Evolutionary conservation across 805 yeast genomes (phyloP).

Genomic region (Monosporozyma aerobia): DNA sequence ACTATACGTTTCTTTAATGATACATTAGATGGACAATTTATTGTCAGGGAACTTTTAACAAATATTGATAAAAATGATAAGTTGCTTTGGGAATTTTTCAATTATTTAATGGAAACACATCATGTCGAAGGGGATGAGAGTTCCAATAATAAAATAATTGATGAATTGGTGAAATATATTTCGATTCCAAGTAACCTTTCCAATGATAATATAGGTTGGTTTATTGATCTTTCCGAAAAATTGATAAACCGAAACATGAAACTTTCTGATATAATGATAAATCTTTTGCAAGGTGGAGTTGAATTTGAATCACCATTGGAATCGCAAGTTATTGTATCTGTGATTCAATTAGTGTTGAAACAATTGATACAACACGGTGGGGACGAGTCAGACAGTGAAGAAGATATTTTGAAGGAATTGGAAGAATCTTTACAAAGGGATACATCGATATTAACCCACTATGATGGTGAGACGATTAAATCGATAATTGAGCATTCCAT

Average conservation of each 20-base stretch:
- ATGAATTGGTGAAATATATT: background rate
- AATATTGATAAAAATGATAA: background rate
- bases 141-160: background rate
- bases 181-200: background rate
- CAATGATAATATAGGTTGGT: background rate
- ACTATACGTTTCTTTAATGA: conserved; percentile 21
- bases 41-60: background rate
- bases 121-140: background rate
- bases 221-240: background rate
- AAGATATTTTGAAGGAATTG: background rate
- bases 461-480: background rate
- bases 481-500: background rate
- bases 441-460: background rate
- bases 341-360: conserved; percentile 1
- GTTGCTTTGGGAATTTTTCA: background rate
- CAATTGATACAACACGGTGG: background rate
- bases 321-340: background rate
- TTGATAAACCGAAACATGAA: background rate
- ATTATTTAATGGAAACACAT: background rate
- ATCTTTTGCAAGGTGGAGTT: background rate
- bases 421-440: background rate
- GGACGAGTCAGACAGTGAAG: background rate
- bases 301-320: background rate
- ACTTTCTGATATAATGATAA: background rate
- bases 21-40: conserved; percentile 29